Evolutionary conservation across 2,329 filamentous ascomycete species (phyloP).

Genomic region (Fragosphaeria purpurea): DNA sequence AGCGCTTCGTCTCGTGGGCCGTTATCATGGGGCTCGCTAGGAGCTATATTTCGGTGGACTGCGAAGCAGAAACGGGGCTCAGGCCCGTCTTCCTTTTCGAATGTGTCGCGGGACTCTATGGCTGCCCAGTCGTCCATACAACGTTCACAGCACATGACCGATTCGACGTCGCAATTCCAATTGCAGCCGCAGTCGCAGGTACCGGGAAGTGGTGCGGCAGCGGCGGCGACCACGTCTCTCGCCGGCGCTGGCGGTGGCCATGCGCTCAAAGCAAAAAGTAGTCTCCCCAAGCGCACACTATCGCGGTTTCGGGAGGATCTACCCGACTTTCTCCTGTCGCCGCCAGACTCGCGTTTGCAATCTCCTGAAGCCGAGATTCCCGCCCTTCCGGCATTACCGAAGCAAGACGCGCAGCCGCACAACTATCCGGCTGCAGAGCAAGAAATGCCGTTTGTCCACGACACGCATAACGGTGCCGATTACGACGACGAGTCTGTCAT

Average conservation of each 20-base stretch:
- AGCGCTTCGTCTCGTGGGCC: conserved; percentile 19
- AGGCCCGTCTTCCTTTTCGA: conserved; percentile 73
- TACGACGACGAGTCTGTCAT: conserved; percentile 17
- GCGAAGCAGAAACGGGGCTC: conserved; percentile 47
- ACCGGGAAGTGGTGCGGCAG: conserved; percentile 19
- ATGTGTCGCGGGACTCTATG: conserved; percentile 85
- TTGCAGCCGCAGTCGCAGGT: neutral
- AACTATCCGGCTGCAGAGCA: conserved; percentile 9
- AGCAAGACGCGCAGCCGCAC: conserved; percentile 17
- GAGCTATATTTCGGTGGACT: conserved; percentile 56
- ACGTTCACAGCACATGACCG: neutral
- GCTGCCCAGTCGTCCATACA: conserved; percentile 20
- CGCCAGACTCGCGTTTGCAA: conserved; percentile 69
- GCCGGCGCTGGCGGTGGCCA: conserved; percentile 20
- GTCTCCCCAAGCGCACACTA: conserved; percentile 64
- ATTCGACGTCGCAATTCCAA: neutral
- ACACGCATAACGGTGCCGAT: conserved; percentile 10
- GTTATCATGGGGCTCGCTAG: conserved; percentile 52
- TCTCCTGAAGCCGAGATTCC: conserved; percentile 56
- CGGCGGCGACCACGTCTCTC: conserved; percentile 27
- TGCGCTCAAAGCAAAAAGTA: conserved; percentile 26
- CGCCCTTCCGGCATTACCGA: conserved; percentile 7
- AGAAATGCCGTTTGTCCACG: neutral
- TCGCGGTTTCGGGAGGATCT: conserved; percentile 90
- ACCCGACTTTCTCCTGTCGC: conserved; percentile 76